phyloP scores from a whole-genome alignment of 140 eudicot species.

The Senecio squalidus region DNA sequence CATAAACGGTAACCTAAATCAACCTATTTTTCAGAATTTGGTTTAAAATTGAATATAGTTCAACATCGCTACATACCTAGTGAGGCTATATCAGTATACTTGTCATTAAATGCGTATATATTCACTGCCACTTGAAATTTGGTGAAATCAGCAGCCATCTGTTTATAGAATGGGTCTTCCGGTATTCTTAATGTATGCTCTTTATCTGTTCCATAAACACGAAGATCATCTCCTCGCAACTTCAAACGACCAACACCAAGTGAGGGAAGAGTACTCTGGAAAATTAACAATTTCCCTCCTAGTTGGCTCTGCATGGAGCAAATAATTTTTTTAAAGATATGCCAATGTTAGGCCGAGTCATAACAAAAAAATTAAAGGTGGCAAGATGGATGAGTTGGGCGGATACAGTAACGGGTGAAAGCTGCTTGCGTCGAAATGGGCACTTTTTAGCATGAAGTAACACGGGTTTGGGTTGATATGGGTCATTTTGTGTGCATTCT shows the following conservation, averaged over 20 bases:
- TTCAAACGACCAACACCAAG: constrained; percentile 90
- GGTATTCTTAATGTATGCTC: constrained; percentile 83
- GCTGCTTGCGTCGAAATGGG: no score
- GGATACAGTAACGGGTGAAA: no score
- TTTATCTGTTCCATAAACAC: constrained; percentile 93
- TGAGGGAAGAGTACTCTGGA: constrained; percentile 91
- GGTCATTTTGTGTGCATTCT: no score
- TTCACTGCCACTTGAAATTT: constrained; percentile 84
- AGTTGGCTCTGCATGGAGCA: constrained; percentile 70
- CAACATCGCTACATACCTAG: constrained; percentile 44
- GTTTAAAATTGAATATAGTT: no score
- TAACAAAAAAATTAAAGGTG: no score
- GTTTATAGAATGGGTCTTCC: constrained; percentile 95
- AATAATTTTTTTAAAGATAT: neutral
- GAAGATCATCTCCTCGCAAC: constrained; percentile 95
- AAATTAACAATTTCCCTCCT: constrained; percentile 93
- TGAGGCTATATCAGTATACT: constrained; percentile 93
- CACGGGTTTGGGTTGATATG: no score
- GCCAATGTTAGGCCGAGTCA: neutral
- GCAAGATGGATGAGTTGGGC: no score
- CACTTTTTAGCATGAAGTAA: no score
- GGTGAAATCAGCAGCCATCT: constrained; percentile 99
- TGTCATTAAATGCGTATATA: constrained; percentile 94
- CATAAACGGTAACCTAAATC: no score
- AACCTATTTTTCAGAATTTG: no score